Conservation (phyloP, 495 filamentous ascomycete species). For the Evansstolkia leycettana region DNA sequence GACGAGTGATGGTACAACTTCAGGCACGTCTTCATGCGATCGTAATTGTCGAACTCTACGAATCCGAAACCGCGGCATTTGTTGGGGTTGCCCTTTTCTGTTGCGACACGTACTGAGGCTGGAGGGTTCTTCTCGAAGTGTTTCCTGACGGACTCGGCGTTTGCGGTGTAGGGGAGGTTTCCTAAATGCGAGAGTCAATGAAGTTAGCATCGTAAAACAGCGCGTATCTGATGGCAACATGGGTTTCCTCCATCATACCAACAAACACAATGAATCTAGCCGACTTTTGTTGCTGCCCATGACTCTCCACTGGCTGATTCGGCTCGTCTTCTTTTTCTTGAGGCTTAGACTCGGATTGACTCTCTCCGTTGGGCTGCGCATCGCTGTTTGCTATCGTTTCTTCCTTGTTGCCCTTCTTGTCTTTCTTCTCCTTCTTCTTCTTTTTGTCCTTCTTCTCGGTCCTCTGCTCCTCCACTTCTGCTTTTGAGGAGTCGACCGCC, state of each 20-base stretch:
- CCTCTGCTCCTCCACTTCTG: conserved; percentile 4
- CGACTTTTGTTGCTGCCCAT: conserved; percentile 26
- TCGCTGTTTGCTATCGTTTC: conserved; percentile 7
- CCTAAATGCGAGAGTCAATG: conserved; percentile 25
- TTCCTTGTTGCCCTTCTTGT: conserved; percentile 3
- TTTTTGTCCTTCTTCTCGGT: conserved; percentile 10
- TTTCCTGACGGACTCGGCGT: conserved; percentile 44
- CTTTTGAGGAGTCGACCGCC: conserved; percentile 2
- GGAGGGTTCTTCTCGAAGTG: conserved; percentile 75
- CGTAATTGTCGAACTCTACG: conserved; percentile 79
- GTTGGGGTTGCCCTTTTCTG: conserved; percentile 50
- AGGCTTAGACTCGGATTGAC: conserved; percentile 11
- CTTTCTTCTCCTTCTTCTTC: conserved; percentile 7
- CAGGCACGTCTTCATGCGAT: conserved; percentile 88
- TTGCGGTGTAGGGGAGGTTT: conserved; percentile 83
- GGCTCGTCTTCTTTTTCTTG: neutral
- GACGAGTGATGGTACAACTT: conserved; percentile 76
- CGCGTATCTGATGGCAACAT: too few species aligned
- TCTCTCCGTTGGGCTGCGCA: conserved; percentile 6
- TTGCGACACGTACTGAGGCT: conserved; percentile 59
- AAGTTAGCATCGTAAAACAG: neutral
- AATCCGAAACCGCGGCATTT: conserved; percentile 84
- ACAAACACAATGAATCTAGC: conserved; percentile 77
- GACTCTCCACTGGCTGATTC: conserved; percentile 5
- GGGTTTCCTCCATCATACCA: conserved; percentile 31